Base-by-base conservation (phyloP, 192 early-diverging fungal species). In the Coemansia sp. region DNA sequence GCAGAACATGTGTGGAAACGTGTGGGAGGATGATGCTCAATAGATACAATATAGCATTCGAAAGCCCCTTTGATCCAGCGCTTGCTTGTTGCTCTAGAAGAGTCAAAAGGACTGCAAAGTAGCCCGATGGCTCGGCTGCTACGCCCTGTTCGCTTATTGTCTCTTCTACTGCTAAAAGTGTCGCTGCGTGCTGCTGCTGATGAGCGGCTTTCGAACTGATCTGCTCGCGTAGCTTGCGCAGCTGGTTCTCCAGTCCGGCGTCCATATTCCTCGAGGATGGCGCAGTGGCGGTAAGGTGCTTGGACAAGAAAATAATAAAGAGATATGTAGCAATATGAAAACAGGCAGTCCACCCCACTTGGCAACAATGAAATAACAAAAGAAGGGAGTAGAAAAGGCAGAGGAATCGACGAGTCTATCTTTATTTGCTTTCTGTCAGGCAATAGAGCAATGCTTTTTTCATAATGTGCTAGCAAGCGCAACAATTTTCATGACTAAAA, bases 21-120 rank as follows among this genome's bases (percentile, higher is more conserved):
- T 76, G 74, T 51, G 90, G 86, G 66, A 95, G 84, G 41, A 95
- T 85, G 66, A 91, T 87, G 43, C 88, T 89, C 21, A 98, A 84
- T 40, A 98, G 83, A 66, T 95, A 93, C 18, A 91, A 84, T n/a
- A 90, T 83, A 8, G 94, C 85, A 41, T 82, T 71, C 72, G 87
- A 71, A 66, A 84, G 62, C 71, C 84, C 61, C 84, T 70, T 43
- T 76, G 87, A 74, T 58, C 71, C 60, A 16, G 49, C 18, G 45
- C 83, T 69, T 6, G 79, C 46, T 56, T 88, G 87, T 73, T 91
- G 87, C 73, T 90, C 86, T 64, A 92, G 66, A 18, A 93, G 82
- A n/a, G 88, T 89, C 72, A 89, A 77, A 61, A 98, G 80, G 22
- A 92, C 89, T 15, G 90, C 93, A 88, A 97, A 97, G 76, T 98